Percentiles rank a stretch among this genome's conserved stretches.
These are phyloP conservation scores for Aristolochia fimbriata DNA, from an alignment of 164 flowering plant species.

Conservation along the genomic window DNA sequence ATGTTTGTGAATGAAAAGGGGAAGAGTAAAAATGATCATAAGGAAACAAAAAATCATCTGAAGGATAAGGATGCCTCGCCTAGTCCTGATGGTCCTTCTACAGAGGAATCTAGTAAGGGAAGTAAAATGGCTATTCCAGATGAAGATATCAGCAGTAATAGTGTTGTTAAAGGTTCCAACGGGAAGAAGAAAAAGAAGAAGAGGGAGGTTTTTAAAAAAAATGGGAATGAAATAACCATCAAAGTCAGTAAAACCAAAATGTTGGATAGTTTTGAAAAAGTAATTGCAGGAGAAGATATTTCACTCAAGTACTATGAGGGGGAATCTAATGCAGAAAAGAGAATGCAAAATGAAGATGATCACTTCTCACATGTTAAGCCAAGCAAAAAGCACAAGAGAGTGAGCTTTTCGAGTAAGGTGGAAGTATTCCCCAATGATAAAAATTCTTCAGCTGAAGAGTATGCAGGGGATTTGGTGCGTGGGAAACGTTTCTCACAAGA, in stretches of 20 bases:
- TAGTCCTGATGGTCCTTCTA: background rate
- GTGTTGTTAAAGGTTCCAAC: background rate
- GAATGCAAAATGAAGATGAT: background rate
- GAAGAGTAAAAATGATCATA: background rate
- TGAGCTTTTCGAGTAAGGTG: conserved; percentile 2
- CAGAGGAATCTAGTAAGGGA: background rate
- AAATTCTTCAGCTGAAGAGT: background rate
- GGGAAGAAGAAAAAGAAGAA: conserved; percentile 5
- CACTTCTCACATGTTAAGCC: background rate
- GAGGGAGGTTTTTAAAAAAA: background rate
- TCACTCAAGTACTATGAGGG: conserved; percentile 1
- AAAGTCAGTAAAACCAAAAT: background rate
- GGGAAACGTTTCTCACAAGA: conserved; percentile 42
- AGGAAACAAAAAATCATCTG: background rate
- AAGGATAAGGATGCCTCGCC: background rate
- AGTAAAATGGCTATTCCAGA: background rate
- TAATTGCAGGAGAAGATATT: conserved; percentile 2
- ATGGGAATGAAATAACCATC: conserved; percentile 5
- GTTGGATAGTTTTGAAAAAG: background rate
- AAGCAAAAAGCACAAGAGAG: background rate
- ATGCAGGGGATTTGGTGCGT: conserved; percentile 14
- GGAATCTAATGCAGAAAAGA: conserved; percentile 1
- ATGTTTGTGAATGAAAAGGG: background rate
- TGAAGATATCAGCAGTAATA: background rate
- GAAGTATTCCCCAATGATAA: conserved; percentile 20